These are phyloP conservation scores for Ophiostoma sp. DNA, from an alignment of 2,329 filamentous ascomycete species.

Conservation along the genomic window DNA sequence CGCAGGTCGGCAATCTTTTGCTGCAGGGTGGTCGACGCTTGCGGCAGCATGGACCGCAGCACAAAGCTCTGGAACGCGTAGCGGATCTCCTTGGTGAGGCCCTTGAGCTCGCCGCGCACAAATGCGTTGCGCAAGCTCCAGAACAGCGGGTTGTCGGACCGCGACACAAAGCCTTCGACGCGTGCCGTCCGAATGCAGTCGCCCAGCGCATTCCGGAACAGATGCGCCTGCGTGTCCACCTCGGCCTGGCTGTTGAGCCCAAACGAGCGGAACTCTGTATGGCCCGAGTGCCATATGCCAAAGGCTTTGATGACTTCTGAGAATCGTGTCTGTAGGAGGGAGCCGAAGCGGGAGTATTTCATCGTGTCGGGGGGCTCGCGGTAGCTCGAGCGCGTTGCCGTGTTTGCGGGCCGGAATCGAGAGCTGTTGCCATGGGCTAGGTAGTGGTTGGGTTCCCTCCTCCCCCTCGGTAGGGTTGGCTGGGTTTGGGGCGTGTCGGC, in stretches of 20 bases:
- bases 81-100: slow-evolving; percentile 10
- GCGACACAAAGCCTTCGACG: slow-evolving; percentile 35
- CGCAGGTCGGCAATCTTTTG: slow-evolving; percentile 70
- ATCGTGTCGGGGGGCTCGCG: slow-evolving; percentile 5
- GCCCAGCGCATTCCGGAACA: slow-evolving; percentile 44
- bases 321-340: slow-evolving; percentile 34
- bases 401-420: background rate
- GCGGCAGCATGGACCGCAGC: slow-evolving; percentile 52
- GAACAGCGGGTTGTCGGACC: slow-evolving; percentile 50
- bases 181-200: slow-evolving; percentile 44
- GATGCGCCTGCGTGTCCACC: slow-evolving; percentile 41
- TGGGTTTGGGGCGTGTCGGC: background rate
- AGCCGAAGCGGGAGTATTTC: slow-evolving; percentile 28
- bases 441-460: background rate
- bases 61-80: slow-evolving; percentile 65
- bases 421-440: slow-evolving; percentile 6
- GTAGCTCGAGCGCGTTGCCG: slow-evolving; percentile 5
- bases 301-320: slow-evolving; percentile 34
- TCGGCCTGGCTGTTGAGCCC: slow-evolving; percentile 39
- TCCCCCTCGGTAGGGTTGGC: background rate
- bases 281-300: slow-evolving; percentile 29
- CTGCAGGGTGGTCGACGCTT: slow-evolving; percentile 51
- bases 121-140: slow-evolving; percentile 57
- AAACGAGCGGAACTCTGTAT: slow-evolving; percentile 34
- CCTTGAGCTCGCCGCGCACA: slow-evolving; percentile 52